Base-by-base conservation (phyloP, 2,329 filamentous ascomycete species). In the Anisogramma anomala region DNA sequence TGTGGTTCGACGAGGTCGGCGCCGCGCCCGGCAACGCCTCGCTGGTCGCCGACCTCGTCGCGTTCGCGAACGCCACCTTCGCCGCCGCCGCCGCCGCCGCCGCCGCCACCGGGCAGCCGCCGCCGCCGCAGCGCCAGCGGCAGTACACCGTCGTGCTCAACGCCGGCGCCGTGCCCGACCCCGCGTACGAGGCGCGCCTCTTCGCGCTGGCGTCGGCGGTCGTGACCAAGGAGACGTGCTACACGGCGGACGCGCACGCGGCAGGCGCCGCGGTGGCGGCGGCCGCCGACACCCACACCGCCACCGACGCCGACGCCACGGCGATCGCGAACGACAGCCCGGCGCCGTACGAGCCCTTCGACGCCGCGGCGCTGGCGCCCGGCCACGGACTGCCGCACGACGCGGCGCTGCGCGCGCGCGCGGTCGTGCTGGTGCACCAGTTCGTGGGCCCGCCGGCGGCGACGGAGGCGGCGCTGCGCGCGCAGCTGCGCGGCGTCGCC, bases 151-250 rank as follows among this genome's bases (percentile, higher is more conserved):
- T 48, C 15, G 37, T 49, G 22, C 41, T 49, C 23, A 50, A 49
- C 42, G 35, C 43, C 3, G 48, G 48, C 10, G 14, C 39, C 28
- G 39, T 44, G 7, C 13, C 33, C n/a, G 36, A 46, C 25, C 32
- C 62, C 60, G 41, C 61, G 62, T 23, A 59, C 60, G 42, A 65
- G 63, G 43, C 60, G 56, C 39, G 67, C 64, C 38, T 49, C 17
- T 49, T 48, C 36, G 15, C 10, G 23, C 36, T 49, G 33, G 38
- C 46, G 11, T 41, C 38, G 11, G 48, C 42, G 23, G 48, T 49
- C 17, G 42, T 49, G 7, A 48, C 48, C 33, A 45, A 45, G 36
- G 48, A 49, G 41, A 49, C 46, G 17, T 49, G 48, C 39, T 49
- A 43, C 39, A 44, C 36, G 18, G 35, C 32, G 14, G 33, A 46